Percentiles rank a stretch among this genome's conserved stretches.
Conservation (phyloP, 2,329 filamentous ascomycete genomes). For the Rutstroemia sp. region DNA sequence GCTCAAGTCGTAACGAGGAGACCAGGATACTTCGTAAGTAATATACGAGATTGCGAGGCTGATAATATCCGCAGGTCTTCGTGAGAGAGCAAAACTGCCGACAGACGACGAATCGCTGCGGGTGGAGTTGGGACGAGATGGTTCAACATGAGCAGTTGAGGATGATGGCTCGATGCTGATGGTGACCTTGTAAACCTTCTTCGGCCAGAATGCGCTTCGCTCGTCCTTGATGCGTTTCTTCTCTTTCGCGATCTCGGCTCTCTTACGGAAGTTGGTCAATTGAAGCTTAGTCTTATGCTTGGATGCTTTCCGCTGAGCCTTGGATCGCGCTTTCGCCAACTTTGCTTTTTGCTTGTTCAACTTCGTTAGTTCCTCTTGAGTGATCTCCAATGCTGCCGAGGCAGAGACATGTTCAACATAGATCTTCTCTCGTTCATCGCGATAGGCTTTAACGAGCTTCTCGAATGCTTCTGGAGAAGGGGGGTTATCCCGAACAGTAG, state of each 20-base stretch:
- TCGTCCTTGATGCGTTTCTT: constrained; percentile 38
- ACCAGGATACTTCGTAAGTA: constrained; percentile 36
- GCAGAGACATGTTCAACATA: constrained; percentile 36
- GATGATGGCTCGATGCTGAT: constrained; percentile 41
- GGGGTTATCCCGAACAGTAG: constrained; percentile 15
- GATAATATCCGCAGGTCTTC: constrained; percentile 20
- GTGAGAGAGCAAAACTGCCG: constrained; percentile 18
- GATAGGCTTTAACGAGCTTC: constrained; percentile 20
- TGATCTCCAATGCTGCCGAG: constrained; percentile 26
- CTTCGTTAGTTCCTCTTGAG: constrained; percentile 30
- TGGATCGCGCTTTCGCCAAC: constrained; percentile 20
- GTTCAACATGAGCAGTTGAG: constrained; percentile 33
- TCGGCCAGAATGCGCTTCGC: constrained; percentile 42
- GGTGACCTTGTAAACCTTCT: constrained; percentile 40
- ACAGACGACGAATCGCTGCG: constrained; percentile 19
- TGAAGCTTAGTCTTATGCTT: constrained; percentile 33
- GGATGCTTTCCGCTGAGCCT: constrained; percentile 30
- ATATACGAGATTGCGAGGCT: constrained; percentile 27
- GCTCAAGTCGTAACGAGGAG: constrained; percentile 41
- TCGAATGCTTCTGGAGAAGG: constrained; percentile 19
- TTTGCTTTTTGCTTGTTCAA: constrained; percentile 30
- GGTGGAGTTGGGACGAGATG: constrained; percentile 43
- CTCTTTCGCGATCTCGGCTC: constrained; percentile 35
- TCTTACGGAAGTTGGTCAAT: constrained; percentile 31
- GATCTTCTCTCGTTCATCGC: constrained; percentile 24